Conservation (phyloP, 108 stramenopile species). For the Cylindrotheca closterium region DNA sequence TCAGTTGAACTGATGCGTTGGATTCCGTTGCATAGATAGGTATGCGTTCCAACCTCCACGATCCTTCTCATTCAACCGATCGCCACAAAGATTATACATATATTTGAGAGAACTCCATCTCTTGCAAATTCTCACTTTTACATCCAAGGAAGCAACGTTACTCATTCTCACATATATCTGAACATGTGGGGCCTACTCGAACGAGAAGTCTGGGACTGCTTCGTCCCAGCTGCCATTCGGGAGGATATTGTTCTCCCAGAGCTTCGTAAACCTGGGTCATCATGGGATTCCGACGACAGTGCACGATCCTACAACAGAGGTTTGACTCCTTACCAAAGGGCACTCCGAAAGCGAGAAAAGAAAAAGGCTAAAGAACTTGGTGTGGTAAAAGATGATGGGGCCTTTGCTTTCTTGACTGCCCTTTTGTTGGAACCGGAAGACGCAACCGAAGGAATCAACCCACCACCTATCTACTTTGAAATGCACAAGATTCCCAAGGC, state of each 20-base stretch:
- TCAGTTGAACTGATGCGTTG: too few species aligned
- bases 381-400: neutral
- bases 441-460: neutral
- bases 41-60: too few species aligned
- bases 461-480: neutral
- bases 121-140: too few species aligned
- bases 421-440: neutral
- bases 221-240: conserved; percentile 5
- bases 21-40: too few species aligned
- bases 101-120: too few species aligned
- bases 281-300: neutral
- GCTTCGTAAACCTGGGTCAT: neutral
- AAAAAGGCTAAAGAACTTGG: neutral
- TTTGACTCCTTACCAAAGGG: neutral
- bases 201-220: neutral
- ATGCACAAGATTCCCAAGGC: neutral
- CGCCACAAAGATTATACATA: too few species aligned
- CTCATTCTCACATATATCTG: too few species aligned
- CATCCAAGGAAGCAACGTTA: too few species aligned
- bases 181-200: neutral
- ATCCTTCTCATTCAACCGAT: too few species aligned
- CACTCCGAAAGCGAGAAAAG: neutral
- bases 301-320: too few species aligned
- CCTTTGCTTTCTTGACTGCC: neutral
- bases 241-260: neutral